Conservation (phyloP, 768 basidiomycete species). For the Coprinopsis marcescibilis region DNA sequence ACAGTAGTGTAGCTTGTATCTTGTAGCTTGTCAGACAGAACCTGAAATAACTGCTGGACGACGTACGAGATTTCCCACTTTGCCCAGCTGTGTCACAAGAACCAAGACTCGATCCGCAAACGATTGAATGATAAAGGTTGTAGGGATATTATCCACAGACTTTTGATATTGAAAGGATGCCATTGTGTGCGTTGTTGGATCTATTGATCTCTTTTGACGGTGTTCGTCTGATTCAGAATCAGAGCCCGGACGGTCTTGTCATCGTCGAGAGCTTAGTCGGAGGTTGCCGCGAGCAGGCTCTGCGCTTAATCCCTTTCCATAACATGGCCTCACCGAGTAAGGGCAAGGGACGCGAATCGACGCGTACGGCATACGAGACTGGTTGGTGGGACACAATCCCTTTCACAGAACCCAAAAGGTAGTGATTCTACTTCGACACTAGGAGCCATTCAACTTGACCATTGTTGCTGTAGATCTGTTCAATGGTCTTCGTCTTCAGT, state of each 20-base stretch:
- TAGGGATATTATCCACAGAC: constrained; percentile 49
- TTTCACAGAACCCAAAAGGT: constrained; percentile 55
- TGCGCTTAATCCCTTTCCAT: neutral
- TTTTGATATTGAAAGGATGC: constrained; percentile 41
- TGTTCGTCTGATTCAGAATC: too few relatives aligned
- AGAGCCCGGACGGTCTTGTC: too few relatives aligned
- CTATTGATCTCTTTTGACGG: too few relatives aligned
- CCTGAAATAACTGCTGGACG: neutral
- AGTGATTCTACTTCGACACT: constrained; percentile 13
- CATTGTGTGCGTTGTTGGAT: neutral
- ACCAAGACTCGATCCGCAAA: constrained; percentile 80
- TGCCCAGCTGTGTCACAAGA: constrained; percentile 86
- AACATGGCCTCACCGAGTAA: constrained; percentile 35
- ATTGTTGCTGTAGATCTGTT: constrained; percentile 52
- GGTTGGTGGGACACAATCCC: constrained; percentile 75
- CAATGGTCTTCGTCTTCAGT: constrained; percentile 67
- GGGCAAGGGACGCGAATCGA: constrained; percentile 41
- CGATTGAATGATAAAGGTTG: constrained; percentile 72
- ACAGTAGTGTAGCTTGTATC: constrained; percentile 79
- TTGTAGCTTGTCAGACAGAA: constrained; percentile 27
- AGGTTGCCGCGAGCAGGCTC: neutral
- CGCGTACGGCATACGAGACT: constrained; percentile 41
- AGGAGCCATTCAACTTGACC: neutral
- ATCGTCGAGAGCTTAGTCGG: neutral
- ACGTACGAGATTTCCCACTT: constrained; percentile 80